Conservation (phyloP, 768 basidiomycete species). For the Rhodotorula babjevae region DNA sequence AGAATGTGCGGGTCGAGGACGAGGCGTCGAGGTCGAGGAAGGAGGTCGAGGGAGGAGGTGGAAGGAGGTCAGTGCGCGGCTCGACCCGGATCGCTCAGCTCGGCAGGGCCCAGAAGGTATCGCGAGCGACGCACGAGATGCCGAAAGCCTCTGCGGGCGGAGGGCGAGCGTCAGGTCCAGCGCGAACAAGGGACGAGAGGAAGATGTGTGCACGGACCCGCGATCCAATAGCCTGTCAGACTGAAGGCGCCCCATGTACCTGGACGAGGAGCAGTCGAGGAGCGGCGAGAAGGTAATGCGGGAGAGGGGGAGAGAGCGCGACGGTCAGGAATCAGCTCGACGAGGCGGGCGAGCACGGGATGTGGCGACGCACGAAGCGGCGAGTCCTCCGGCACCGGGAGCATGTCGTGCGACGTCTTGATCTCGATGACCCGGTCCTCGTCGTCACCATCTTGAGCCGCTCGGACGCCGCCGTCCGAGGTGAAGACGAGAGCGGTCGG, state of each 20-base stretch:
- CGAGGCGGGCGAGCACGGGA: background rate
- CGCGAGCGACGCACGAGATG: conserved; percentile 1
- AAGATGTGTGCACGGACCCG: background rate
- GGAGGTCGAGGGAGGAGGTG: no score
- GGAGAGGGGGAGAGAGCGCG: background rate
- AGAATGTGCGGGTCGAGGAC: no score
- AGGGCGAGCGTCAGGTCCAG: background rate
- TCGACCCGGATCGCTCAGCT: no score
- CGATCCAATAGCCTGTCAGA: conserved; percentile 12
- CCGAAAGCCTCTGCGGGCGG: conserved; percentile 19
- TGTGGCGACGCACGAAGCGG: background rate
- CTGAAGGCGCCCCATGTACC: conserved; percentile 35
- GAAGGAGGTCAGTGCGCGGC: no score
- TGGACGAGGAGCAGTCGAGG: background rate
- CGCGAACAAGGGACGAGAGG: background rate
- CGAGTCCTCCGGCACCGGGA: conserved; percentile 27
- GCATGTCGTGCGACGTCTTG: conserved; percentile 34
- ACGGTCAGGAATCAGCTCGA: background rate
- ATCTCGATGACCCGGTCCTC: conserved; percentile 13
- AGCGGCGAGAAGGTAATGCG: no score
- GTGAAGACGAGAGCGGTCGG: background rate
- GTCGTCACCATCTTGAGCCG: background rate
- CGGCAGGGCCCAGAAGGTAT: no score
- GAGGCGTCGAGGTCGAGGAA: no score
- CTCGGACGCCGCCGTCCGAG: conserved; percentile 5